A percentile compares a stretch with the other conserved stretches of the same genome.
phyloP scores from a whole-genome alignment of 768 basidiomycete species.

The Crucibulum laeve region DNA sequence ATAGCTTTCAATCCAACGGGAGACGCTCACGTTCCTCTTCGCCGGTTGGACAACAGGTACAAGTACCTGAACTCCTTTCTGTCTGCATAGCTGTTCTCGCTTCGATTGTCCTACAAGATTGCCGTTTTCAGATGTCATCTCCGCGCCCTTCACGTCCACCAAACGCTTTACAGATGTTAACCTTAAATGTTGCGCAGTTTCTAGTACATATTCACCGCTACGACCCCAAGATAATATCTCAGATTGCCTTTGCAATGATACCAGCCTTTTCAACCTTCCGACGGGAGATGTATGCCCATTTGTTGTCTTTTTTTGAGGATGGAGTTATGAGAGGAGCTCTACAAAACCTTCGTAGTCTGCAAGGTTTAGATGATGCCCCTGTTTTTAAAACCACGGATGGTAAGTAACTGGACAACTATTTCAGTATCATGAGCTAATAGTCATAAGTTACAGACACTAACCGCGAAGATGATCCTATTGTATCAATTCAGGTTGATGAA shows the following conservation, averaged over 20 bases:
- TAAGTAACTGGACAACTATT: background rate
- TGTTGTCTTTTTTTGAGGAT: constrained; percentile 68
- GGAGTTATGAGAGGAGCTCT: constrained; percentile 52
- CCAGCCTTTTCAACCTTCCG: constrained; percentile 71
- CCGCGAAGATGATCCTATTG: constrained; percentile 27
- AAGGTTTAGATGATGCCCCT: constrained; percentile 18
- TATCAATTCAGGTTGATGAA: constrained; percentile 62
- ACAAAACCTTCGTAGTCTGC: constrained; percentile 35
- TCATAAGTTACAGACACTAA: constrained; percentile 6
- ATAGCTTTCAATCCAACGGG: constrained; percentile 35
- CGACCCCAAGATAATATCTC: constrained; percentile 47
- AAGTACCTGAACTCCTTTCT: constrained; percentile 50
- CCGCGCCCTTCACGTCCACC: constrained; percentile 68
- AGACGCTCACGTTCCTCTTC: constrained; percentile 52
- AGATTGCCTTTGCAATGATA: constrained; percentile 66
- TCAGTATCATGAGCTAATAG: background rate
- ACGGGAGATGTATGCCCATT: constrained; percentile 53
- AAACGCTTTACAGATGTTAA: constrained; percentile 68
- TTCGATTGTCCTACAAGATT: constrained; percentile 70
- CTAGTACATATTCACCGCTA: constrained; percentile 52
- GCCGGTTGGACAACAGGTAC: constrained; percentile 23
- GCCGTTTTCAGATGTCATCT: constrained; percentile 55
- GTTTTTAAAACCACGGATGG: background rate
- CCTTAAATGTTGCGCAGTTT: constrained; percentile 68
- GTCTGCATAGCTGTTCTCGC: constrained; percentile 56